Conservation (phyloP, 139 green algal genomes). For the Penium margaritaceum region DNA sequence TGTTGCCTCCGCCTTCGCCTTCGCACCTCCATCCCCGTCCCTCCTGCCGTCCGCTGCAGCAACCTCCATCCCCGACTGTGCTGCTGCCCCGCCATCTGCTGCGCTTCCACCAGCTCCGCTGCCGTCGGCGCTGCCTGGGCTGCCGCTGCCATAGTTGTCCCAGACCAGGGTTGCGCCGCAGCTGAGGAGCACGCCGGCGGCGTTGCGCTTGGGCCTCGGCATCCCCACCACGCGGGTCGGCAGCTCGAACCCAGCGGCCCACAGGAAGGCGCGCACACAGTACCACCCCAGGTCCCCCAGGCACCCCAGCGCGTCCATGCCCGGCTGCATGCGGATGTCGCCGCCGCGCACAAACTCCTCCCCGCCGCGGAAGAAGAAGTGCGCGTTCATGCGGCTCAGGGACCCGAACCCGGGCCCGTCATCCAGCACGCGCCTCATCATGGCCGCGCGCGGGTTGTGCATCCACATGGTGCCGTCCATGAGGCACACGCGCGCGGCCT, state of each 20-base stretch:
- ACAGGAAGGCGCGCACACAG: slow-evolving; percentile 10
- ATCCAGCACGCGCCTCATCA: background rate
- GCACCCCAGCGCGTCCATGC: slow-evolving; percentile 6
- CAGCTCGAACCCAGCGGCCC: slow-evolving; percentile 18
- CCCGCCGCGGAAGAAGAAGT: background rate
- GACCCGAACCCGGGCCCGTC: background rate
- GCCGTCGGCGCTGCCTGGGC: too few relatives aligned
- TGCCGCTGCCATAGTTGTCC: too few relatives aligned
- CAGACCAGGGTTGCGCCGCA: slow-evolving; percentile 8
- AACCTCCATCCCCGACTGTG: too few relatives aligned
- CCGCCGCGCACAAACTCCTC: background rate
- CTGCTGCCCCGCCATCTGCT: too few relatives aligned
- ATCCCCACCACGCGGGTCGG: background rate
- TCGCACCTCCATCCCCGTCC: too few relatives aligned
- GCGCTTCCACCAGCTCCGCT: too few relatives aligned
- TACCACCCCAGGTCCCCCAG: slow-evolving; percentile 32
- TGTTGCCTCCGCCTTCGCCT: too few relatives aligned
- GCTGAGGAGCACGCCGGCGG: background rate
- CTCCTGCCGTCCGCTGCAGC: too few relatives aligned
- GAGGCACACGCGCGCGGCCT: slow-evolving; percentile 13
- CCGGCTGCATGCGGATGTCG: slow-evolving; percentile 16
- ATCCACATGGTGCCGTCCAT: slow-evolving; percentile 41
- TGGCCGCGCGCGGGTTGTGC: slow-evolving; percentile 16
- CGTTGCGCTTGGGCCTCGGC: background rate
- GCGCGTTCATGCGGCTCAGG: background rate